phyloP scores from a whole-genome alignment of 352 stramenopile genomes.

The Pythium brachiatum region DNA sequence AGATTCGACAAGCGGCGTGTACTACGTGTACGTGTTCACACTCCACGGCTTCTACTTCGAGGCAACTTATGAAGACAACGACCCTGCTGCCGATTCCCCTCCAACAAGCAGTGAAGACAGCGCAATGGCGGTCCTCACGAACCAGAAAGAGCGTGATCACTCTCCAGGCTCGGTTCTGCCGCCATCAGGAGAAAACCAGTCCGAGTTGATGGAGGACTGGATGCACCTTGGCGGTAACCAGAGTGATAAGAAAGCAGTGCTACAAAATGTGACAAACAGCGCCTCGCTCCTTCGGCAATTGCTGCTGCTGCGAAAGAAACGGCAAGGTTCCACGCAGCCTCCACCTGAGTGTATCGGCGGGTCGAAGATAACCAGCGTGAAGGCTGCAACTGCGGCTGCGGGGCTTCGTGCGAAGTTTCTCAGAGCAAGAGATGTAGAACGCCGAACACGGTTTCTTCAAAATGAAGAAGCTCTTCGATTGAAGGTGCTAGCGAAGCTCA shows the following conservation, averaged over 20 bases:
- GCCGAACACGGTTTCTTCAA: constrained; percentile 23
- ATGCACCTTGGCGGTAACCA: background rate
- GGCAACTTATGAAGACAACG: constrained; percentile 20
- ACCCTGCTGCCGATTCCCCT: background rate
- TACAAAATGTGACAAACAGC: constrained; percentile 13
- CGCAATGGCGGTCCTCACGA: background rate
- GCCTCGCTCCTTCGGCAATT: constrained; percentile 36
- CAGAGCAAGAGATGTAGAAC: constrained; percentile 33
- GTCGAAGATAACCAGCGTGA: constrained; percentile 30
- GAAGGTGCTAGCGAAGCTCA: constrained; percentile 19
- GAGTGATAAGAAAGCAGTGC: background rate
- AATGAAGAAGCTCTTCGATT: constrained; percentile 27
- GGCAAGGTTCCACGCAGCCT: constrained; percentile 25
- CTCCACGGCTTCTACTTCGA: constrained; percentile 43
- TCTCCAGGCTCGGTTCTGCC: background rate
- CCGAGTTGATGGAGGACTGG: background rate
- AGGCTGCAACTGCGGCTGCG: constrained; percentile 31
- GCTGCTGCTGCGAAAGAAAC: constrained; percentile 39
- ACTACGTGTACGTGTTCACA: constrained; percentile 40
- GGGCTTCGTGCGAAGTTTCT: constrained; percentile 53
- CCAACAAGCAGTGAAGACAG: background rate
- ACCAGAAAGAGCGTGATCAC: background rate
- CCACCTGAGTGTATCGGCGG: constrained; percentile 38
- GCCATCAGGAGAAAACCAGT: background rate
- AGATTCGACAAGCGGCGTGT: constrained; percentile 13